Percentiles rank a stretch among this genome's conserved stretches.
These are phyloP conservation scores for Acrocalymma vagum DNA, from an alignment of 2,329 filamentous ascomycete species.

Conservation along the genomic window DNA sequence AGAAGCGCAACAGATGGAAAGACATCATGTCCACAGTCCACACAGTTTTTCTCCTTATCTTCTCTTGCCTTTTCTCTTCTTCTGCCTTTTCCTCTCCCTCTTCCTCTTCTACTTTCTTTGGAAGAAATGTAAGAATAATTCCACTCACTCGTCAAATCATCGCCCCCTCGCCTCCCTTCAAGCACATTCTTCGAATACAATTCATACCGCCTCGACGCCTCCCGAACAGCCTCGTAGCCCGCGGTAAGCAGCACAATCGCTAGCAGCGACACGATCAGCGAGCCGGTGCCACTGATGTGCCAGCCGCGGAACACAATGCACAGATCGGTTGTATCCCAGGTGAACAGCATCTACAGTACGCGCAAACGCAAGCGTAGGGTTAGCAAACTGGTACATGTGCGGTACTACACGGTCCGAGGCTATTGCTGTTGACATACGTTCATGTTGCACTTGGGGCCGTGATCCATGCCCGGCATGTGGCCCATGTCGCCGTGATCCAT, in stretches of 20 bases:
- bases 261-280: slow-evolving; percentile 82
- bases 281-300: slow-evolving; percentile 79
- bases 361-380: slow-evolving; percentile 7
- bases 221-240: slow-evolving; percentile 91
- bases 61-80: not conserved
- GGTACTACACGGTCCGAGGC: slow-evolving; percentile 1
- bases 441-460: slow-evolving; percentile 79
- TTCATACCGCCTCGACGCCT: slow-evolving; percentile 81
- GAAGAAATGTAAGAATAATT: slow-evolving; percentile 8
- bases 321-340: slow-evolving; percentile 90
- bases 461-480: slow-evolving; percentile 60
- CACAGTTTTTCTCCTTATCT: too few relatives aligned
- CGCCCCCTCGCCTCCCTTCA: slow-evolving; percentile 35
- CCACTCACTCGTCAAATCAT: slow-evolving; percentile 45
- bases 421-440: slow-evolving; percentile 68
- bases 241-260: slow-evolving; percentile 83
- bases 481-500: slow-evolving; percentile 67
- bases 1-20: slow-evolving; percentile 1
- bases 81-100: too few relatives aligned
- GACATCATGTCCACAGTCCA: too few relatives aligned
- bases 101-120: slow-evolving; percentile 1
- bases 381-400: slow-evolving; percentile 7
- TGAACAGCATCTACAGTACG: slow-evolving; percentile 88
- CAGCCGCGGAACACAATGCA: slow-evolving; percentile 96
- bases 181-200: slow-evolving; percentile 33